Evolutionary conservation across 306 rosid genomes (phyloP), one percentile per base, ranked within the genome.

Genomic region (Geum urbanum): DNA sequence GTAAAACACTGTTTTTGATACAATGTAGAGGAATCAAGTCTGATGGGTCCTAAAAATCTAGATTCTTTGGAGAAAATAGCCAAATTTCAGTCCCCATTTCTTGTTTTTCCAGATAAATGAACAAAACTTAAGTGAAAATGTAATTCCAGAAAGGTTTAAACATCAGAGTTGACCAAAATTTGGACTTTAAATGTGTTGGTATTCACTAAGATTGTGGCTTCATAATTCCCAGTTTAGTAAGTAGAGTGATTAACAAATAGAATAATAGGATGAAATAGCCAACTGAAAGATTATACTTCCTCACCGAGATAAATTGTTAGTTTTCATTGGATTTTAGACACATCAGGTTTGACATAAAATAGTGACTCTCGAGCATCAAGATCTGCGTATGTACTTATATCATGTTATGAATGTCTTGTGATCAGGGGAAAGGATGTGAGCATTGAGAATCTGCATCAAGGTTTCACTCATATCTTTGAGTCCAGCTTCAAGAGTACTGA

Each of bases 401-500:
- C 3, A 4, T 32, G 37, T 32, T 32, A 32, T 32, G 9, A 5
- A 19, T 76, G 18, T 60, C 53, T 67, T 71, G 62, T 67, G 71
- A 61, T 55, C 79, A 89, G 96, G 86, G 96, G 96, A 46, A 89
- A 59, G 67, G 95, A 92, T 72, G 81, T 89, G 66, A 87, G 96
- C 84, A 74, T 70, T 53, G 92, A 89, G 72, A 92, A 88, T 63
- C 7, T 86, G 77, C 95, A 92, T 80, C 89, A 89, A 73, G 98
- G 98, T 68, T 89, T 78, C 78, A 89, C 98, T 76, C 96, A 92
- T 77, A 73, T 88, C 6, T 92, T 89, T 50, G 98, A 89, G 75
- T 89, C 98, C 14, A 92, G 86, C 61, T 92, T 92, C 63, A 95
- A 89, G 86, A 89, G 91, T 62, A 77, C 77, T 0, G 88, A 89